Percentiles rank a stretch among this genome's conserved stretches.
Conservation (phyloP, 306 rosid species). For the Clitoria ternatea region DNA sequence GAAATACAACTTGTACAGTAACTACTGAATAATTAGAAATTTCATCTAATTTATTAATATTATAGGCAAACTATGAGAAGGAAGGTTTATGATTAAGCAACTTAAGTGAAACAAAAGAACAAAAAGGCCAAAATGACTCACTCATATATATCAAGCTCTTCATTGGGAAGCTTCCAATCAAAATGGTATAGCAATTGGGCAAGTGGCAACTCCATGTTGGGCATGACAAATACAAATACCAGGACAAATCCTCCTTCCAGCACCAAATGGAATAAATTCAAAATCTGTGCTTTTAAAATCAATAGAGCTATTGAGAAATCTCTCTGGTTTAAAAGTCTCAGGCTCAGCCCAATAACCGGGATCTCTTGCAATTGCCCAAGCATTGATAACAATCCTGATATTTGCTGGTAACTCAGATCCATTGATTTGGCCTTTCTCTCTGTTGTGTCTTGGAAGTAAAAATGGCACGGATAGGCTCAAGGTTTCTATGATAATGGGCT, state of each 20-base stretch:
- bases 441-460: constrained; percentile 23
- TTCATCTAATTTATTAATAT: too few species aligned
- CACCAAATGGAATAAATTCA: constrained; percentile 27
- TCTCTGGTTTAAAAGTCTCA: constrained; percentile 23
- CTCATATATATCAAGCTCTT: constrained; percentile 27
- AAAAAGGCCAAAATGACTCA: not conserved
- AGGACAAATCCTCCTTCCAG: constrained; percentile 40
- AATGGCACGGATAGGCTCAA: constrained; percentile 26
- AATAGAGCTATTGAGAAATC: not conserved
- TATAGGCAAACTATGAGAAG: too few species aligned
- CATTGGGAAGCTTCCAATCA: constrained; percentile 30
- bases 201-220: constrained; percentile 5
- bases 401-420: too few species aligned
- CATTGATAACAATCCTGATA: too few species aligned
- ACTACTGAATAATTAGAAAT: too few species aligned
- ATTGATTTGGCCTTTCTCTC: constrained; percentile 18
- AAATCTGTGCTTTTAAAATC: constrained; percentile 20
- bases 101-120: too few species aligned
- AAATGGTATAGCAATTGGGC: constrained; percentile 21
- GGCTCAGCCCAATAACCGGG: constrained; percentile 20
- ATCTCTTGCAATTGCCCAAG: constrained; percentile 28
- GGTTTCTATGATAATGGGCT: constrained; percentile 23
- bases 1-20: too few species aligned
- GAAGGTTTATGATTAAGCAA: too few species aligned
- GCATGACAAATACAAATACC: constrained; percentile 15